Percentiles rank a stretch among this genome's conserved stretches.
phyloP scores from a whole-genome alignment of 768 basidiomycete species.

The Tephrocybe rancida region DNA sequence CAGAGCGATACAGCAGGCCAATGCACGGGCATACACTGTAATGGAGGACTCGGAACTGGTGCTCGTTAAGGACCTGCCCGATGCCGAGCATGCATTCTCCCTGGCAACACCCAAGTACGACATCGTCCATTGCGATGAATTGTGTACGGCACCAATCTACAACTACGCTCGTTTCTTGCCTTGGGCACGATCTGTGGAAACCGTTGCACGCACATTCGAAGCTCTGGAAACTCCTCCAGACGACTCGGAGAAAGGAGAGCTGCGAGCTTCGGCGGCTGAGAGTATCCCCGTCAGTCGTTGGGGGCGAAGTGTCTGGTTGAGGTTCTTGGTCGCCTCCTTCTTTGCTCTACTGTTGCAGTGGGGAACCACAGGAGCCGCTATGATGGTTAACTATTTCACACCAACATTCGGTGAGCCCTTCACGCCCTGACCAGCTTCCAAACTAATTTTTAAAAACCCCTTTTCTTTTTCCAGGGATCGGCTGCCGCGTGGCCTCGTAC shows the following conservation, averaged over 20 bases:
- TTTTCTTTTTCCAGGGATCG: slow-evolving; percentile 15
- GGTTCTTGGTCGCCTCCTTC: neutral
- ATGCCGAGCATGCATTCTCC: slow-evolving; percentile 7
- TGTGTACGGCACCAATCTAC: slow-evolving; percentile 17
- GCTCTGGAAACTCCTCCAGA: neutral
- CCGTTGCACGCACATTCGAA: slow-evolving; percentile 14
- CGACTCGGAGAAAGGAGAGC: too few species aligned
- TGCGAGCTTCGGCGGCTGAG: too few species aligned
- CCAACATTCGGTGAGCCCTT: slow-evolving; percentile 22
- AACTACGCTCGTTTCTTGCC: slow-evolving; percentile 24
- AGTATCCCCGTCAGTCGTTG: neutral
- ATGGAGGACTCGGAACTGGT: neutral
- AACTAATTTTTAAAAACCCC: neutral
- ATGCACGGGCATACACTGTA: slow-evolving; percentile 25
- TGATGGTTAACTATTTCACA: slow-evolving; percentile 22
- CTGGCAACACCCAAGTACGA: neutral
- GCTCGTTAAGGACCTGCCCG: neutral
- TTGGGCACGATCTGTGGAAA: slow-evolving; percentile 17
- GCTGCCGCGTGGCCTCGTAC: slow-evolving; percentile 24
- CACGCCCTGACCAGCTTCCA: neutral
- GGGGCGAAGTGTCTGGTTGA: slow-evolving; percentile 1
- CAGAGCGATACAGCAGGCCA: slow-evolving; percentile 29
- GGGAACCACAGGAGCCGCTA: slow-evolving; percentile 26
- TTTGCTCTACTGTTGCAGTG: slow-evolving; percentile 22
- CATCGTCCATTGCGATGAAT: slow-evolving; percentile 14